Base-by-base conservation (phyloP, 1,139 yeast species). In the Zygosaccharomyces pseudobailii region DNA sequence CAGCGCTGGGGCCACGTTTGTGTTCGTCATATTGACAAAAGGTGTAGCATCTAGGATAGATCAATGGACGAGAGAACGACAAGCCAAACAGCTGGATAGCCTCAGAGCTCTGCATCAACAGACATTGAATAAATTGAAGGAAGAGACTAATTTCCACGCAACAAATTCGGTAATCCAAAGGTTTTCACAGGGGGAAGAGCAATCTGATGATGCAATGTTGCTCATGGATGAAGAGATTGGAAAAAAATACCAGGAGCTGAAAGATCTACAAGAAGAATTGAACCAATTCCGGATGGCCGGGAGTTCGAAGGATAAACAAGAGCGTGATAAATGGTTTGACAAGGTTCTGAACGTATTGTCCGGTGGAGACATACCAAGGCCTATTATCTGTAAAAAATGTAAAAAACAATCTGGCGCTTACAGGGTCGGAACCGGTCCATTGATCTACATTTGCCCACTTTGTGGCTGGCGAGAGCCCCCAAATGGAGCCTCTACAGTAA, bases 41-140 rank as follows among this genome's bases (percentile, higher is more conserved):
- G 45, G 44, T 40, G 9, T 42, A 8, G 40, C 55, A 35, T 46
- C 46, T 28, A 51, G 48, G 36, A 40, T 55, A 38, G 52, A 27
- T 54, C 55, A 30, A 53, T 60, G 46, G 46, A 48, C 25, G 34
- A 63, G 48, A 13, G 41, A 39, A 13, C 47, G 51, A n/a, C 53
- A 53, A 31, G 35, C 49, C 27, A 48, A 41, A 37, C 55, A 61
- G 30, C 62, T 78, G 49, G 68, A 69, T 45, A 52, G 58, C 6
- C 68, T 84, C 52, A 72, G 74, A 54, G 70, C 71, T 34, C 69
- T 74, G 48, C 95, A 86, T 54, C 71, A 73, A 49, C 72, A 71
- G 27, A 84, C 84, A 65, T 75, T 90, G 42, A 84, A 81, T 19
- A 89, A 85, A 50, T 72, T 90, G 67, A 90, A 90, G 67, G 79